These are phyloP conservation scores for Mrakia blollopis DNA, from an alignment of 768 basidiomycete species.

Conservation along the genomic window DNA sequence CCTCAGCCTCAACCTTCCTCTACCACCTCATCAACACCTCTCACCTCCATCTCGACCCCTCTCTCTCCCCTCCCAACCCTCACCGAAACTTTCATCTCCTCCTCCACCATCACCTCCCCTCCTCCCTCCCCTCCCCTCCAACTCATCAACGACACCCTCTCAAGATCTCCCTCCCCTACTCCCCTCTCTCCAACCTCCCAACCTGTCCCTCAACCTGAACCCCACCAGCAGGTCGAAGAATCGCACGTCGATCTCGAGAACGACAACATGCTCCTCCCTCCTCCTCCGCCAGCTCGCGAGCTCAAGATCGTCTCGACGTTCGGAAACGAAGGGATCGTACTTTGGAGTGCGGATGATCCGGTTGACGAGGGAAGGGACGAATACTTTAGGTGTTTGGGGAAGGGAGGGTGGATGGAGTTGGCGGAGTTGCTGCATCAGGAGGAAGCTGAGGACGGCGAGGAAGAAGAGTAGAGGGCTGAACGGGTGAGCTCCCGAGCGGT, in stretches of 20 bases:
- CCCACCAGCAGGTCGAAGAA: not conserved
- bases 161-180: not conserved
- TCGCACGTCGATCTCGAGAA: not conserved
- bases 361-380: conserved; percentile 30
- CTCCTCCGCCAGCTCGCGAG: conserved; percentile 5
- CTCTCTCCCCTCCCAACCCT: not conserved
- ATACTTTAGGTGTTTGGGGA: conserved; percentile 20
- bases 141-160: not conserved
- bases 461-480: not conserved
- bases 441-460: conserved; percentile 23
- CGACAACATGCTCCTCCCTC: not conserved
- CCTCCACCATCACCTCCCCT: not conserved
- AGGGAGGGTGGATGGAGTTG: conserved; percentile 28
- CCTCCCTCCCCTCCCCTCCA: not conserved
- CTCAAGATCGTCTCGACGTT: conserved; percentile 22
- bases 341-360: conserved; percentile 32
- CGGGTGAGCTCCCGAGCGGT: not conserved
- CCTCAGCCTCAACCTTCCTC: not conserved
- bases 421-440: conserved; percentile 15
- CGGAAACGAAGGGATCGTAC: conserved; percentile 7
- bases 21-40: not conserved
- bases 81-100: not conserved
- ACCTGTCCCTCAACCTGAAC: not conserved
- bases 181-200: not conserved
- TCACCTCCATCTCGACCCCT: not conserved